These are phyloP conservation scores for Hanseniaspora lindneri DNA, from an alignment of 805 yeast species.

Conservation along the genomic window DNA sequence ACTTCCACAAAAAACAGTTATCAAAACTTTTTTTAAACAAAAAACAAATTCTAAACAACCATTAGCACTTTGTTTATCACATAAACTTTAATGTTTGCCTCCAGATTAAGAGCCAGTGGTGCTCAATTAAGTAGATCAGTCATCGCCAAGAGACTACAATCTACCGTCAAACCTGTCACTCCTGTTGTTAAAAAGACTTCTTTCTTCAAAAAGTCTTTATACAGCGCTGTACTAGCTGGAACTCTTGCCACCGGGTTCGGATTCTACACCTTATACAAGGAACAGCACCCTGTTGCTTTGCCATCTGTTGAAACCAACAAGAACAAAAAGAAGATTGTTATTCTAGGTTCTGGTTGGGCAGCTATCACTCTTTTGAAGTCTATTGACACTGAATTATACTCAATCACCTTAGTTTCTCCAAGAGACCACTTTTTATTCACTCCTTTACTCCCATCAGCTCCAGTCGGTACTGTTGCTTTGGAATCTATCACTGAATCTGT, in stretches of 20 bases:
- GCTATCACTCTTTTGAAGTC: conserved; percentile 72
- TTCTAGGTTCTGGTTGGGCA: conserved; percentile 91
- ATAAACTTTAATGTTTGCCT: conserved; percentile 3
- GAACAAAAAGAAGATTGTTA: conserved; percentile 42
- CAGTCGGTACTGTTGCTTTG: conserved; percentile 82
- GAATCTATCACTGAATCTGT: conserved; percentile 93
- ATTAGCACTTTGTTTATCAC: neutral
- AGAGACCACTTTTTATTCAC: conserved; percentile 92
- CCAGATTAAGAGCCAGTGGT: conserved; percentile 6
- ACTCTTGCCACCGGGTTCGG: conserved; percentile 44
- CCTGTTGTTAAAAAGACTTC: conserved; percentile 19
- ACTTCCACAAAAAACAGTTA: too few species aligned
- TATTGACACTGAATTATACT: conserved; percentile 74
- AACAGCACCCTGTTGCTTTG: conserved; percentile 50
- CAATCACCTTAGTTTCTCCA: conserved; percentile 83
- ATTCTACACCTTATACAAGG: conserved; percentile 52
- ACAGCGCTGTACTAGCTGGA: conserved; percentile 41
- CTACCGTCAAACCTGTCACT: conserved; percentile 5
- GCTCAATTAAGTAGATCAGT: conserved; percentile 2
- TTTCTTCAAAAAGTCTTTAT: conserved; percentile 22
- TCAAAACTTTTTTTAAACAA: too few species aligned
- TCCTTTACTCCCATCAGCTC: conserved; percentile 88
- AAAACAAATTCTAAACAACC: neutral
- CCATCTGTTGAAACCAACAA: conserved; percentile 38
- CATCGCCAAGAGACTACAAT: conserved; percentile 11